Evolutionary conservation across 2,329 filamentous ascomycete species (phyloP), one percentile per base, ranked within the genome.

Genomic region (Ophiosphaerella herpotricha): DNA sequence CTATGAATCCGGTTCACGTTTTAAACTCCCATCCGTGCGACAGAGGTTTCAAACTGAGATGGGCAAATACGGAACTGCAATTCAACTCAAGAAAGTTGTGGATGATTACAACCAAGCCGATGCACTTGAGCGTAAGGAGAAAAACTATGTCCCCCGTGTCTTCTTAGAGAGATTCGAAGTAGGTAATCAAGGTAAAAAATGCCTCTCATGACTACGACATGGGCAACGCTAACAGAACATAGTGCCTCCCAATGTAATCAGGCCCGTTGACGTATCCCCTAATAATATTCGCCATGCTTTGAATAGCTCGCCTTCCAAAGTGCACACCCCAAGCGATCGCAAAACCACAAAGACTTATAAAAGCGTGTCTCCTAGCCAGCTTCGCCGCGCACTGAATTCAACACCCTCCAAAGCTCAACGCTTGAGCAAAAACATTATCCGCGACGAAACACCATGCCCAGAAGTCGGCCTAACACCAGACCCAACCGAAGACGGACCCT

Each of bases 1-100:
- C 14, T 67, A 50, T 40, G 67, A 71, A 13, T 66, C 64, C 36
- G 68, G 68, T 2, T 70, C 67, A 2, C 57, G 58, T 6, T 69
- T 67, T 55, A 66, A 60, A 52, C 54, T 69, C 11, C 64, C 67
- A 3, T 9, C 11, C 3, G 8, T 47, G 9, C 40, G 44, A 5
- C 18, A 48, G 2, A 9, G 31, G 4, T 38, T 48, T 14, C 38
- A 53, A 11, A 31, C 43, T 6, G 32, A 34, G 29, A 41, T 63
- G n/a, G 46, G 36, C 2, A 26, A 33, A 7, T 29, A 54, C 21
- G 50, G 50, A 9, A 58, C 45, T 12, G 23, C 4, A 2, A 2
- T 33, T 4, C 40, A 21, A 12, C 47, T 62, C 7, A 13, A 29
- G 5, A 46, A 48, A 11, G 40, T 36, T 16, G 44, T 67, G 7